Base-by-base conservation (phyloP, 2,329 filamentous ascomycete species). In the Fusarium penzigii region DNA sequence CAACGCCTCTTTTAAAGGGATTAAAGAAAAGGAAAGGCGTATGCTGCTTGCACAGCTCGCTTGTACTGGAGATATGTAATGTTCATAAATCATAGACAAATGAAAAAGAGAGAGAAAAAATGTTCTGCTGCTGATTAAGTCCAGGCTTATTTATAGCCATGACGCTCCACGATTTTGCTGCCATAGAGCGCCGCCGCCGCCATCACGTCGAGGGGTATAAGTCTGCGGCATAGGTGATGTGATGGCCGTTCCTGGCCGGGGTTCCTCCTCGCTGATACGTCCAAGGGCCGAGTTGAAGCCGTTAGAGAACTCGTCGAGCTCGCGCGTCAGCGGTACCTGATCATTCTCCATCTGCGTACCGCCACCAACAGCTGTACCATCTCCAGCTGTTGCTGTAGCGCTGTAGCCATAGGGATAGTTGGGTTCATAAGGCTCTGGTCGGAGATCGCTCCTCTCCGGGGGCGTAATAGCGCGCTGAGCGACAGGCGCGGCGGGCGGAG, bases 131-230 rank as follows among this genome's bases (percentile, higher is more conserved):
- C 20, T 25, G 7, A 25, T 25, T 4, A 25, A 5, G 7, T 5
- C 20, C 20, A 25, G 20, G 7, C 56, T 78, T 52, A 64, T 76
- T 78, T 52, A 64, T 76, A 81, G 46, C 62, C 78, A 70, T 56
- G 70, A 72, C 55, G 75, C 75, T 49, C 73, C 72, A 51, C 78
- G 70, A 46, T 80, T 80, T 67, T 82, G 79, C 66, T 82, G 79
- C 79, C 79, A 82, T 38, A 82, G 66, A 6, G 78, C 78, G 40
- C 76, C 67, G 20, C 72, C 67, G 2, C 68, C 69, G 6, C 57
- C 57, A 29, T 65, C 55, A 17, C 58, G 62, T 25, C 62, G 62
- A 14, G 60, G 56, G 17, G 61, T 56, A 57, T 60, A 60, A 44
- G 60, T 32, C 34, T 36, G 32, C 10, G 57, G 56, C 38, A 61